Evolutionary conservation across 257 asterid species (phyloP).

Genomic region (Eucommia ulmoides): DNA sequence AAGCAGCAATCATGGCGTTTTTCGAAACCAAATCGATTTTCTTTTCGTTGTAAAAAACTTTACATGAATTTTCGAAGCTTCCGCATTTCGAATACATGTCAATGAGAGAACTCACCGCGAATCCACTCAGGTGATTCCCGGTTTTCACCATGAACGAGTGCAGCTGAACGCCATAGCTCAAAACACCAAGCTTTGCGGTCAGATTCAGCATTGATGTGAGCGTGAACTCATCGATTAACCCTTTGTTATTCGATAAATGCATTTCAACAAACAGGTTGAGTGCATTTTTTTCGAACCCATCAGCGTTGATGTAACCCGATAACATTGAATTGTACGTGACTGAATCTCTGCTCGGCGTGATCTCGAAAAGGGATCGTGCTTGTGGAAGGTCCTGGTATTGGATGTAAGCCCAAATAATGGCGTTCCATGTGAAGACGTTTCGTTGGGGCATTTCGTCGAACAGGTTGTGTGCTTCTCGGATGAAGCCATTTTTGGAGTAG

Average conservation of each 20-base stretch:
- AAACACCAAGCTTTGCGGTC: slow-evolving; percentile 33
- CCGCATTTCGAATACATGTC: slow-evolving; percentile 90
- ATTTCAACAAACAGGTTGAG: slow-evolving; percentile 38
- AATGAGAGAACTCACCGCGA: slow-evolving; percentile 64
- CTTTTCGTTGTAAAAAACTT: slow-evolving; percentile 21
- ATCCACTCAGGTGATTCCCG: slow-evolving; percentile 46
- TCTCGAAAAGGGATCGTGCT: slow-evolving; percentile 42
- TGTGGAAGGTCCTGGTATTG: slow-evolving; percentile 31
- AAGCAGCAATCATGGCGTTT: slow-evolving; percentile 75
- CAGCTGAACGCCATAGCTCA: slow-evolving; percentile 48
- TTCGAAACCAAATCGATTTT: slow-evolving; percentile 53
- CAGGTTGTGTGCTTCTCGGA: slow-evolving; percentile 39
- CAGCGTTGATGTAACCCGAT: slow-evolving; percentile 47
- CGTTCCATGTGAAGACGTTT: slow-evolving; percentile 73
- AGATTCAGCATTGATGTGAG: slow-evolving; percentile 70
- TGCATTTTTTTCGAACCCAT: slow-evolving; percentile 37
- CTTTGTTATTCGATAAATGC: slow-evolving; percentile 27
- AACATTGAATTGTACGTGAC: slow-evolving; percentile 65
- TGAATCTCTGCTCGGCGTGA: slow-evolving; percentile 48
- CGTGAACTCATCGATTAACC: slow-evolving; percentile 53
- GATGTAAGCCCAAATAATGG: slow-evolving; percentile 45
- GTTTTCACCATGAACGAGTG: slow-evolving; percentile 77
- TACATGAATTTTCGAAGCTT: slow-evolving; percentile 35
- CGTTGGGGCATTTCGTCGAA: slow-evolving; percentile 77
- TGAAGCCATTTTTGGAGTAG: slow-evolving; percentile 33